phyloP scores from a whole-genome alignment of 495 filamentous ascomycete species.

The Lasiosphaeria miniovina region DNA sequence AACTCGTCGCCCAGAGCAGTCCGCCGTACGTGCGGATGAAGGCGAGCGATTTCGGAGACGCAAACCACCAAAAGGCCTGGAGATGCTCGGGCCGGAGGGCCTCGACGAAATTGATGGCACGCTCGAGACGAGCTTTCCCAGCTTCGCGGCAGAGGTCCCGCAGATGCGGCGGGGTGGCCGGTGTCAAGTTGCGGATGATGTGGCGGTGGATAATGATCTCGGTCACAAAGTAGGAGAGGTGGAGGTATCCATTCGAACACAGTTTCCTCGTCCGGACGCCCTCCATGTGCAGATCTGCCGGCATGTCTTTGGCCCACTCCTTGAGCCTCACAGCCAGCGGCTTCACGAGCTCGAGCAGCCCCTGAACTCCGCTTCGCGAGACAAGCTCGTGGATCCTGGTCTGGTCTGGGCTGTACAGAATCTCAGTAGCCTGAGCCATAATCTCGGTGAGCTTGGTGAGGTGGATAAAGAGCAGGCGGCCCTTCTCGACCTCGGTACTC shows the following conservation, averaged over 20 bases:
- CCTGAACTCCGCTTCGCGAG: constrained; percentile 26
- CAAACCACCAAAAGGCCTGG: constrained; percentile 62
- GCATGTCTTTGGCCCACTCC: constrained; percentile 57
- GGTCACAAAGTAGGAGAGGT: constrained; percentile 64
- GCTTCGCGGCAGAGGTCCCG: constrained; percentile 75
- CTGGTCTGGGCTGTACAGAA: constrained; percentile 46
- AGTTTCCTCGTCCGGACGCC: constrained; percentile 31
- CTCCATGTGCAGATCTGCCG: constrained; percentile 53
- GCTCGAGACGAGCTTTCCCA: constrained; percentile 56
- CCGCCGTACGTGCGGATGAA: constrained; percentile 60
- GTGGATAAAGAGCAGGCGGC: constrained; percentile 54
- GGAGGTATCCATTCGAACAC: constrained; percentile 55
- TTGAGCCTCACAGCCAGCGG: constrained; percentile 60
- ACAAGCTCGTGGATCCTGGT: constrained; percentile 16
- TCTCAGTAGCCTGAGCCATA: constrained; percentile 58
- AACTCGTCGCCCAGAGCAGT: constrained; percentile 65
- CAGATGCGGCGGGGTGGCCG: constrained; percentile 46
- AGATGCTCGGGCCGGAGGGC: constrained; percentile 56
- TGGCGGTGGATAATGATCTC: constrained; percentile 66
- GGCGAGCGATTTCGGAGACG: constrained; percentile 59
- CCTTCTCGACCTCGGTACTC: constrained; percentile 52
- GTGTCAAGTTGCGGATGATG: constrained; percentile 54
- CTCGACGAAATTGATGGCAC: constrained; percentile 57
- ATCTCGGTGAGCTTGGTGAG: constrained; percentile 60
- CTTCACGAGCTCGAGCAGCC: constrained; percentile 59